Evolutionary conservation across 176 grass and related monocot species (phyloP).

Genomic region (Oryza glaberrima): DNA sequence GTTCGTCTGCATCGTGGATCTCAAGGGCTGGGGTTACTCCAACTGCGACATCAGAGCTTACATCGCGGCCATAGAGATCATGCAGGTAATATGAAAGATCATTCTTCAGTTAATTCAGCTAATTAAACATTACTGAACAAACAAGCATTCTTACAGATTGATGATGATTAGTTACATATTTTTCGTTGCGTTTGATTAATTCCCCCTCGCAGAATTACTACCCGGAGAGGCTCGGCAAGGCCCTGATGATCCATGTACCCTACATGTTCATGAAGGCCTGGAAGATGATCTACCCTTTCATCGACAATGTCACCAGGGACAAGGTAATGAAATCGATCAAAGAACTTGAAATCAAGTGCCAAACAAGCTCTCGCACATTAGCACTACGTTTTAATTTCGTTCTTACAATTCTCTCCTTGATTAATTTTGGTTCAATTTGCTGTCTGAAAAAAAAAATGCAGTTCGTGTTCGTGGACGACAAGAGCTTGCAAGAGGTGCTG

Average conservation of each 20-base stretch:
- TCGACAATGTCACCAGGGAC: conserved; percentile 68
- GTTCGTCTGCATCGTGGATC: conserved; percentile 69
- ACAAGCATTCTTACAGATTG: background rate
- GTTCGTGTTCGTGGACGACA: conserved; percentile 75
- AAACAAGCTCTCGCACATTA: background rate
- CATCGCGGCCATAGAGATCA: conserved; percentile 64
- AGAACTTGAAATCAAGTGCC: background rate
- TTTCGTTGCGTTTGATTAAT: background rate
- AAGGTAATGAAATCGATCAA: conserved; percentile 46
- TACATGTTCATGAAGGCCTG: conserved; percentile 87
- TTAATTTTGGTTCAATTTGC: background rate
- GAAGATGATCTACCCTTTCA: conserved; percentile 75
- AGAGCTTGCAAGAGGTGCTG: conserved; percentile 66
- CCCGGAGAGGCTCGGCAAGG: conserved; percentile 79
- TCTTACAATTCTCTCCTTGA: background rate
- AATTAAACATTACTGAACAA: background rate
- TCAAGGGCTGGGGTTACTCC: conserved; percentile 79
- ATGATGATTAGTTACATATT: background rate
- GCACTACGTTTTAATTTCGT: background rate
- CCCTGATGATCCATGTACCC: conserved; percentile 62
- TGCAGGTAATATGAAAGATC: conserved; percentile 50
- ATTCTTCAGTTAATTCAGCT: background rate
- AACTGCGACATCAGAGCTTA: conserved; percentile 63
- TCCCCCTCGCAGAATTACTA: conserved; percentile 53
- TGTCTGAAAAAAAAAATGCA: conserved; percentile 31